Conservation (phyloP, 352 stramenopile species). For the Pythium chondricola region DNA sequence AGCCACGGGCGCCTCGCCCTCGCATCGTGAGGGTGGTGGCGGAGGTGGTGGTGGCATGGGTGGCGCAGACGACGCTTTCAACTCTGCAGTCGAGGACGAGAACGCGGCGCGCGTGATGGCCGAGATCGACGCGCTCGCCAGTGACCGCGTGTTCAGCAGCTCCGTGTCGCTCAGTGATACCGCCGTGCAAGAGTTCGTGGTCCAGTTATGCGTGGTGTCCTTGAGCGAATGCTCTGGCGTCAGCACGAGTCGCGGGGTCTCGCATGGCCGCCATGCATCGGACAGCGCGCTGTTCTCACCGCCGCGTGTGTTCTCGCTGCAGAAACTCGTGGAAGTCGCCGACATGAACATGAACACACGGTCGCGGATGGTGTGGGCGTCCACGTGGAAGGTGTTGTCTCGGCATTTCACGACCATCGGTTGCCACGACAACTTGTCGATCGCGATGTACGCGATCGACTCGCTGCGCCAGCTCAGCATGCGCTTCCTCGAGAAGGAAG, state of each 20-base stretch:
- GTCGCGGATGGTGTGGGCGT: conserved; percentile 95
- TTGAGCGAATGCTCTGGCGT: conserved; percentile 83
- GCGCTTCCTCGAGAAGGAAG: conserved; percentile 98
- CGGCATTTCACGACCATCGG: conserved; percentile 97
- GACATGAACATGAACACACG: conserved; percentile 99
- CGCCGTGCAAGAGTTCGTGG: conserved; percentile 87
- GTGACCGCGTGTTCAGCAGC: conserved; percentile 90
- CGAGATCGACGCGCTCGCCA: conserved; percentile 82
- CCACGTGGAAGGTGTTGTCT: conserved; percentile 96
- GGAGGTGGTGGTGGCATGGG: conserved; percentile 27
- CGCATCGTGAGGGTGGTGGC: conserved; percentile 38
- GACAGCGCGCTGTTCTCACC: conserved; percentile 33
- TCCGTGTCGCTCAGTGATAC: conserved; percentile 71
- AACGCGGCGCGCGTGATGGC: conserved; percentile 78
- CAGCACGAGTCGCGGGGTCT: conserved; percentile 31
- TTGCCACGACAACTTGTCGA: conserved; percentile 93
- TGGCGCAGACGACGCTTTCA: conserved; percentile 47
- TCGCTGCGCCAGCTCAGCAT: conserved; percentile 99
- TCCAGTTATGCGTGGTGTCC: conserved; percentile 87
- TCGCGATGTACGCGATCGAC: conserved; percentile 99
- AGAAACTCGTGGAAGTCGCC: conserved; percentile 99
- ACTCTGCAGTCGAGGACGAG: conserved; percentile 71
- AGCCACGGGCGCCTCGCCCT: conserved; percentile 36
- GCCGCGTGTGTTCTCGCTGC: conserved; percentile 97
- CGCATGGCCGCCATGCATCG: conserved; percentile 8